Percentiles rank a stretch among this genome's conserved stretches.
Conservation (phyloP, 2,329 filamentous ascomycete genomes). For the Aspergillus ibericus region DNA sequence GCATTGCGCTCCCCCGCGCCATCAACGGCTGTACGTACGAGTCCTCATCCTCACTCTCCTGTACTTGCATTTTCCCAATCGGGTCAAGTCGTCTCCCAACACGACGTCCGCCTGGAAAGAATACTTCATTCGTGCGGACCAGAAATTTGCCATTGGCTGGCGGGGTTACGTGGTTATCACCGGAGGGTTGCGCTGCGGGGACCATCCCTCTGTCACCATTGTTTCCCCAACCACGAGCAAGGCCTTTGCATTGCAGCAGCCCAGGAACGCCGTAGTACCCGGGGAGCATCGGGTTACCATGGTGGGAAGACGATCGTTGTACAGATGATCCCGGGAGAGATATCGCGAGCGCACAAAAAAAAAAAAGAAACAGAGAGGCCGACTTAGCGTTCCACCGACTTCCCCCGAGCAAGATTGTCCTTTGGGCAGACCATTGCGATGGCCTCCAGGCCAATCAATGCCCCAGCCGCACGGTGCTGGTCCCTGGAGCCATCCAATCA, state of each 20-base stretch:
- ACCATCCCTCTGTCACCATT: not conserved
- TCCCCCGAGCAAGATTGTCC: not conserved
- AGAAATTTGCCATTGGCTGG: not conserved
- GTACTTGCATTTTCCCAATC: conserved; percentile 16
- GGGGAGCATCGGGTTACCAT: not conserved
- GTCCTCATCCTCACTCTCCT: not conserved
- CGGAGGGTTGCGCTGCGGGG: not conserved
- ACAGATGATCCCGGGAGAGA: not conserved
- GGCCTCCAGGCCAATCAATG: conserved; percentile 18
- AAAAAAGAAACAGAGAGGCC: not conserved
- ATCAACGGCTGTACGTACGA: not conserved
- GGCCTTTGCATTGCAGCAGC: not conserved
- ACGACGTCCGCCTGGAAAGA: not conserved
- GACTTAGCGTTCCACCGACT: not conserved
- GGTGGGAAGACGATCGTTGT: not conserved
- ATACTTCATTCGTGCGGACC: not conserved
- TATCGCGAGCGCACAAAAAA: not conserved
- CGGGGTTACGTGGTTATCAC: not conserved
- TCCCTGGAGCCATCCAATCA: conserved; percentile 17
- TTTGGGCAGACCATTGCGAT: conserved; percentile 11
- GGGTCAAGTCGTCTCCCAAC: conserved; percentile 6
- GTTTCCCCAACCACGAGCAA: not conserved
- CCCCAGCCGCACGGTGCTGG: conserved; percentile 14
- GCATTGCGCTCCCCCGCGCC: conserved; percentile 2
- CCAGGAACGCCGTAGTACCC: not conserved